These are phyloP conservation scores for Xylaria longipes DNA, from an alignment of 495 filamentous ascomycete species.

Conservation along the genomic window DNA sequence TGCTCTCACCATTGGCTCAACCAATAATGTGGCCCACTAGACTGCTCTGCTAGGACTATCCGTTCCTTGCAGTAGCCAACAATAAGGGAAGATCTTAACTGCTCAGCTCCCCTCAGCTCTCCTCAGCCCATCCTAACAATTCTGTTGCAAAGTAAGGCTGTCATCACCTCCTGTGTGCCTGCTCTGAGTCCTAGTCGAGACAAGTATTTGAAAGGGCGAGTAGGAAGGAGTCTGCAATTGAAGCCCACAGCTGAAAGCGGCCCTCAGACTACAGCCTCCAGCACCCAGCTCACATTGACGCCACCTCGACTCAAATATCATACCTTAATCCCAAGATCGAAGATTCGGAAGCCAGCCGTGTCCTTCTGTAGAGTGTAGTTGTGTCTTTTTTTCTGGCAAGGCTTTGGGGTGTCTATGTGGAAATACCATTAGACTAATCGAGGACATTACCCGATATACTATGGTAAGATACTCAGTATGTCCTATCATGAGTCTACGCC, in stretches of 20 bases:
- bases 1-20: neutral
- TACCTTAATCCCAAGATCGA: neutral
- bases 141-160: neutral
- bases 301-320: neutral
- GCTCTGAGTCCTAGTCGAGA: neutral
- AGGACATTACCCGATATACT: neutral
- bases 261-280: neutral
- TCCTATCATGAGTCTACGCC: neutral
- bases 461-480: neutral
- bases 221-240: neutral
- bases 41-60: neutral
- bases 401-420: neutral
- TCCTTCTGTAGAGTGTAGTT: neutral
- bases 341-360: neutral
- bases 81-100: slow-evolving; percentile 5
- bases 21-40: neutral
- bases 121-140: neutral
- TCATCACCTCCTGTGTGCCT: neutral
- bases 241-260: neutral
- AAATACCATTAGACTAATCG: neutral
- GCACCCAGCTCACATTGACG: neutral
- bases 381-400: neutral
- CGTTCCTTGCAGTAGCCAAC: slow-evolving; percentile 18
- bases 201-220: neutral
- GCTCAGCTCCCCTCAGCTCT: slow-evolving; percentile 24